phyloP scores from a whole-genome alignment of 148 eudicot species.

The Chenopodium berlandieri region DNA sequence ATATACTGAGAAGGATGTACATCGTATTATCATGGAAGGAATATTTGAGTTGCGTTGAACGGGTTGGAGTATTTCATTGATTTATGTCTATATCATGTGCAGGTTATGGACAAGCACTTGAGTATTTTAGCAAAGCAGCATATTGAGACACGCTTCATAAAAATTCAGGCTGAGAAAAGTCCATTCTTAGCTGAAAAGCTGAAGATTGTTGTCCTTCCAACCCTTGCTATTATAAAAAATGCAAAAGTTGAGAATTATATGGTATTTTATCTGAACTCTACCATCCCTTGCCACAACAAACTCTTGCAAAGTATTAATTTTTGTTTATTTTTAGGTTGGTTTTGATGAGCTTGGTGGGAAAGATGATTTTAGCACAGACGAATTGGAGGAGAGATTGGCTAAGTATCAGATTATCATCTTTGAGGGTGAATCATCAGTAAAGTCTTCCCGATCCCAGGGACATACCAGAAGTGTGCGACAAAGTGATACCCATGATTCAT shows the following conservation, averaged over 20 bases:
- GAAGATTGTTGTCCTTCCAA: conserved; percentile 85
- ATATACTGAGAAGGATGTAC: neutral
- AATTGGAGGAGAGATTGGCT: conserved; percentile 86
- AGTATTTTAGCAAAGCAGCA: conserved; percentile 84
- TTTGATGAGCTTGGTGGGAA: conserved; percentile 90
- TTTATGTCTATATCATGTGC: conserved; percentile 23
- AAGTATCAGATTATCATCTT: conserved; percentile 62
- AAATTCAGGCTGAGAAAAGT: conserved; percentile 87
- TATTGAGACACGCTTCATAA: conserved; percentile 85
- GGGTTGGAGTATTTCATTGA: no score
- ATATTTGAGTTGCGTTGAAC: neutral
- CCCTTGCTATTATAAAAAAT: conserved; percentile 82
- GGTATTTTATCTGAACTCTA: conserved; percentile 37
- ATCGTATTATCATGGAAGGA: neutral
- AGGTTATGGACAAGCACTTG: conserved; percentile 94
- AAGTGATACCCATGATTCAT: conserved; percentile 54
- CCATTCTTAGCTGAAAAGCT: conserved; percentile 93
- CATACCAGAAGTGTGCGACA: conserved; percentile 70
- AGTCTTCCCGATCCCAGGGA: conserved; percentile 46
- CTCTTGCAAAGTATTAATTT: neutral
- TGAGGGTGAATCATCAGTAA: conserved; percentile 84
- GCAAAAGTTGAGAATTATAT: conserved; percentile 93
- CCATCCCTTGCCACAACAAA: neutral
- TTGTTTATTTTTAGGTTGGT: conserved; percentile 58
- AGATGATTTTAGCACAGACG: conserved; percentile 87